phyloP scores from a whole-genome alignment of 169 alveolate genomes.

The Theileria annulata region DNA sequence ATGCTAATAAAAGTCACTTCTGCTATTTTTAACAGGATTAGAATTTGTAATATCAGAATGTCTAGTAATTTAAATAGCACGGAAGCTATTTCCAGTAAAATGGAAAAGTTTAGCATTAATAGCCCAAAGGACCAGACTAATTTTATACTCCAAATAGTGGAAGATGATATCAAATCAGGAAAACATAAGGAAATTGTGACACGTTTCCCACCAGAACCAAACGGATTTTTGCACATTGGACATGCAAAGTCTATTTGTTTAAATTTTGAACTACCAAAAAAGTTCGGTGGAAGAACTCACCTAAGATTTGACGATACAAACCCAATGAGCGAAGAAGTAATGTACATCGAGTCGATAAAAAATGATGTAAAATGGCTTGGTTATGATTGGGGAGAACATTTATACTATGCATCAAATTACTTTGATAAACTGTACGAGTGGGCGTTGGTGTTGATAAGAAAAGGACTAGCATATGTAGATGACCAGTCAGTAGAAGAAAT shows the following conservation, averaged over 20 bases:
- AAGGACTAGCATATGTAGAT: conserved; percentile 97
- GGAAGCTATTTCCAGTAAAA: conserved; percentile 29
- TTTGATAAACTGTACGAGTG: conserved; percentile 94
- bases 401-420: conserved; percentile 95
- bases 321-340: conserved; percentile 95
- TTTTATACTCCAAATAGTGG: conserved; percentile 81
- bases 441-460: conserved; percentile 92
- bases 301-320: conserved; percentile 98
- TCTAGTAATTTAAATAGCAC: not conserved
- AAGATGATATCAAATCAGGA: conserved; percentile 77
- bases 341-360: conserved; percentile 91
- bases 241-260: conserved; percentile 99
- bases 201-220: conserved; percentile 99
- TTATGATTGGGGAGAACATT: conserved; percentile 90
- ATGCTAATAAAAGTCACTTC: too few relatives aligned
- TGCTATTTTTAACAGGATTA: not conserved
- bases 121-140: conserved; percentile 51
- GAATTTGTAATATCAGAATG: not conserved
- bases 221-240: conserved; percentile 99
- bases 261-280: conserved; percentile 92
- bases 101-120: conserved; percentile 14
- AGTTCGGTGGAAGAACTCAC: conserved; percentile 92
- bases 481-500: conserved; percentile 92
- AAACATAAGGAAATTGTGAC: conserved; percentile 84
- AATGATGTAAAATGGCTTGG: conserved; percentile 96